These are phyloP conservation scores for Colletotrichum tropicicola DNA, from an alignment of 2,329 filamentous ascomycete species.

Conservation along the genomic window DNA sequence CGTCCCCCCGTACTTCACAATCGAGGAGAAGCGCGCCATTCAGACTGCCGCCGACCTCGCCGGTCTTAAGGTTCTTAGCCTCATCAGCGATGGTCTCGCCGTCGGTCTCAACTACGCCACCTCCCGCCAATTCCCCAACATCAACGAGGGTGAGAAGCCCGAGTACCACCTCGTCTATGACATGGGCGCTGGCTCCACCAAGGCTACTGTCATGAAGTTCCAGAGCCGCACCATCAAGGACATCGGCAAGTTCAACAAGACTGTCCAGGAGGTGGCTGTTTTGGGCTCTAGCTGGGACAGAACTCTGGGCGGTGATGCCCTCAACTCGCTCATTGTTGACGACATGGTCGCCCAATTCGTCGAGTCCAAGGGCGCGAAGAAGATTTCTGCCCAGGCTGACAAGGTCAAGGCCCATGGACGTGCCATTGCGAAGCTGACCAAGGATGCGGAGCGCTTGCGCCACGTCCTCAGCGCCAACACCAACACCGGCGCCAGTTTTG, in stretches of 20 bases:
- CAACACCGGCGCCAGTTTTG: constrained; percentile 82
- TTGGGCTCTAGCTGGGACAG: constrained; percentile 89
- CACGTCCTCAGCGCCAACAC: constrained; percentile 94
- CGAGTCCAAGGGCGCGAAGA: constrained; percentile 73
- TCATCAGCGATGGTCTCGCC: constrained; percentile 90
- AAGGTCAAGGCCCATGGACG: constrained; percentile 80
- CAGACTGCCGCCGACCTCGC: constrained; percentile 87
- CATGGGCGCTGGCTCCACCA: constrained; percentile 96
- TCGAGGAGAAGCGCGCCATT: constrained; percentile 88
- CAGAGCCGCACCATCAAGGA: constrained; percentile 92
- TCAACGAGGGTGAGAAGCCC: constrained; percentile 83
- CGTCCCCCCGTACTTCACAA: constrained; percentile 88
- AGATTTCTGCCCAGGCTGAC: constrained; percentile 67
- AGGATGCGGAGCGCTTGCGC: constrained; percentile 86
- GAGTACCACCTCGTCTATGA: constrained; percentile 96
- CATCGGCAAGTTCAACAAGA: constrained; percentile 93
- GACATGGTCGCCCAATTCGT: constrained; percentile 87
- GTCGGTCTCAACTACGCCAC: constrained; percentile 97
- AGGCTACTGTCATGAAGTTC: constrained; percentile 88
- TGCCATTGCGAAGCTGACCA: constrained; percentile 88
- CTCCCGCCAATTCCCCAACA: constrained; percentile 84
- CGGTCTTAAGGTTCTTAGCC: constrained; percentile 83
- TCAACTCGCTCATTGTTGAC: constrained; percentile 89
- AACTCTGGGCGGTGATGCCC: constrained; percentile 86
- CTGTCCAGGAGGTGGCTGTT: constrained; percentile 92